Conservation (phyloP, 768 basidiomycete species). For the Asterophora parasitica region DNA sequence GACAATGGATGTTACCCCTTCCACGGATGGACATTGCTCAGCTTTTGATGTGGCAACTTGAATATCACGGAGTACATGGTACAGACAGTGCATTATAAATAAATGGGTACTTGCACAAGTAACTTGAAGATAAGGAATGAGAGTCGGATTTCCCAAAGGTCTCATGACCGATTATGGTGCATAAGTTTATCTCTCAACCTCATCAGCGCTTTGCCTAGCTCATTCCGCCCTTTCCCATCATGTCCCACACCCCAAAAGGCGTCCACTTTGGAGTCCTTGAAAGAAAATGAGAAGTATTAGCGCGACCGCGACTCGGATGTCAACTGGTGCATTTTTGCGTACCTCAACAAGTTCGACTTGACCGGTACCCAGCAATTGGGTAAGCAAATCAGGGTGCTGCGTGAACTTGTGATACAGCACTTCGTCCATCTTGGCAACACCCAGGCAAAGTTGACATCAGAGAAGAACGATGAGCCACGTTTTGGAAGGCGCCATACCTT, state of each 20-base stretch:
- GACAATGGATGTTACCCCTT: no score
- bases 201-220: constrained; percentile 67
- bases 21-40: no score
- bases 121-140: no score
- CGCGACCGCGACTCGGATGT: neutral
- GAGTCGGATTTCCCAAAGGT: no score
- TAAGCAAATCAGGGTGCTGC: constrained; percentile 56
- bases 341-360: constrained; percentile 70
- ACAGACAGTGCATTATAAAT: no score
- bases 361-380: constrained; percentile 57
- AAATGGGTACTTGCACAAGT: no score
- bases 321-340: neutral
- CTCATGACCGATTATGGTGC: neutral
- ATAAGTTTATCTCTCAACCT: constrained; percentile 54
- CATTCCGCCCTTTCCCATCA: constrained; percentile 61
- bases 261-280: constrained; percentile 64
- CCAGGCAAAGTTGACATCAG: neutral
- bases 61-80: no score
- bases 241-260: constrained; percentile 72
- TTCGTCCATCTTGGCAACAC: constrained; percentile 58
- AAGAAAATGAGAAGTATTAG: neutral
- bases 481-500: constrained; percentile 40
- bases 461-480: neutral
- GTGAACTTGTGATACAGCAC: constrained; percentile 64
- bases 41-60: no score